Conservation (phyloP, 129 eudicot species). For the Saposhnikovia divaricata region DNA sequence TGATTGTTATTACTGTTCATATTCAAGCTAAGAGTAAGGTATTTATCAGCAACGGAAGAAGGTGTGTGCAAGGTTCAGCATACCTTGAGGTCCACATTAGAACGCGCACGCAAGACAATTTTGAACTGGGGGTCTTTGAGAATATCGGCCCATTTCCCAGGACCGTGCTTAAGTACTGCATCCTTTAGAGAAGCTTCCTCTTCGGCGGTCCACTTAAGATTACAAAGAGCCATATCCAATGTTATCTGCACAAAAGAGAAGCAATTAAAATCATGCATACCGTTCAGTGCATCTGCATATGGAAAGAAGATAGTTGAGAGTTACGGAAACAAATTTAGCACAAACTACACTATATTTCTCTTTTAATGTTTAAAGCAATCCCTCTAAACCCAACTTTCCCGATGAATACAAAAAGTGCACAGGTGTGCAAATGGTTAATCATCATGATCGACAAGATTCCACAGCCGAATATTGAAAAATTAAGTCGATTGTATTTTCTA, state of each 20-base stretch:
- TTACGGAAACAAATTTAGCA: too few relatives aligned
- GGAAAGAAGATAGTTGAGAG: too few relatives aligned
- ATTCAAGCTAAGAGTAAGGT: neutral
- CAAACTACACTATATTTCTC: too few relatives aligned
- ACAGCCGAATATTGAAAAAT: too few relatives aligned
- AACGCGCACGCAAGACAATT: slow-evolving; percentile 45
- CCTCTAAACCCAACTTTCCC: too few relatives aligned
- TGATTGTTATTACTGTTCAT: neutral
- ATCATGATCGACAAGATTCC: too few relatives aligned
- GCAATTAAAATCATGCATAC: neutral
- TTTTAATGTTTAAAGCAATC: too few relatives aligned
- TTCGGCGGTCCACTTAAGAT: slow-evolving; percentile 82
- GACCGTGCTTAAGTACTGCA: slow-evolving; percentile 61
- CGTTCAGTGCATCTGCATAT: too few relatives aligned
- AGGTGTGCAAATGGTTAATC: too few relatives aligned
- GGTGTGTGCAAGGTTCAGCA: neutral
- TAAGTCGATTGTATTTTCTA: too few relatives aligned
- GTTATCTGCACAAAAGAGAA: slow-evolving; percentile 12
- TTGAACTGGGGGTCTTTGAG: slow-evolving; percentile 64
- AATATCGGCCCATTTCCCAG: slow-evolving; percentile 76
- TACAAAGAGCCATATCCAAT: slow-evolving; percentile 6
- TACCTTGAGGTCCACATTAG: slow-evolving; percentile 90
- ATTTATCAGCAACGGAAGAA: neutral
- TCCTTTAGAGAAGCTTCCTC: slow-evolving; percentile 88
- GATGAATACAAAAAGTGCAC: too few relatives aligned